phyloP scores from a whole-genome alignment of 2,329 filamentous ascomycete species.

The Penicillium decumbens region DNA sequence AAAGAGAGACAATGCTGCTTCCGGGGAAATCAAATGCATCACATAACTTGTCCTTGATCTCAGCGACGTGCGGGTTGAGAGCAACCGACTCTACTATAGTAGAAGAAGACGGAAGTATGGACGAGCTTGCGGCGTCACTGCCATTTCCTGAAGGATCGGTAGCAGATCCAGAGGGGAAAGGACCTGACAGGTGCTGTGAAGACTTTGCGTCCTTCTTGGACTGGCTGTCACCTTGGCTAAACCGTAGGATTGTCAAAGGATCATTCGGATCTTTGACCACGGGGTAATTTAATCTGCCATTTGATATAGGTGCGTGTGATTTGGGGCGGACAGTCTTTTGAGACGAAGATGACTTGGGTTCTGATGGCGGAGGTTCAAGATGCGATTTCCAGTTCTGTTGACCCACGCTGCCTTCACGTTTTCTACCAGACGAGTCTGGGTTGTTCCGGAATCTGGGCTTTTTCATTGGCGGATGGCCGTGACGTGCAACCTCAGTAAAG shows the following conservation, averaged over 20 bases:
- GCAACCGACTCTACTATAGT: constrained; percentile 7
- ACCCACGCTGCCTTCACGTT: not conserved
- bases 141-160: constrained; percentile 4
- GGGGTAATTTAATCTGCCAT: constrained; percentile 59
- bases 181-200: constrained; percentile 11
- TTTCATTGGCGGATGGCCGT: constrained; percentile 1
- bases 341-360: constrained; percentile 23
- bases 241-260: constrained; percentile 56
- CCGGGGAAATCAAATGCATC: constrained; percentile 29
- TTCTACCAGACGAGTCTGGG: not conserved
- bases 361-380: constrained; percentile 13
- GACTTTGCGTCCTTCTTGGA: constrained; percentile 43
- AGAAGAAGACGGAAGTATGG: constrained; percentile 20
- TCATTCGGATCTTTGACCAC: constrained; percentile 73
- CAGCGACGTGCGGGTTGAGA: constrained; percentile 17
- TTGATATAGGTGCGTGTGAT: constrained; percentile 25
- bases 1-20: constrained; percentile 23
- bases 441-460: constrained; percentile 15
- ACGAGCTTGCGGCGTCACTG: constrained; percentile 10
- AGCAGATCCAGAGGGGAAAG: constrained; percentile 5
- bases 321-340: constrained; percentile 27
- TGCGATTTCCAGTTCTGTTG: constrained; percentile 2
- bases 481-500: not conserved
- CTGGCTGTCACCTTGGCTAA: constrained; percentile 59
- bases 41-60: constrained; percentile 22